Evolutionary conservation across 225 moss, liverwort and hornwort species (phyloP), one percentile per base, ranked within the genome.

Genomic region (Pleurozium schreberi): DNA sequence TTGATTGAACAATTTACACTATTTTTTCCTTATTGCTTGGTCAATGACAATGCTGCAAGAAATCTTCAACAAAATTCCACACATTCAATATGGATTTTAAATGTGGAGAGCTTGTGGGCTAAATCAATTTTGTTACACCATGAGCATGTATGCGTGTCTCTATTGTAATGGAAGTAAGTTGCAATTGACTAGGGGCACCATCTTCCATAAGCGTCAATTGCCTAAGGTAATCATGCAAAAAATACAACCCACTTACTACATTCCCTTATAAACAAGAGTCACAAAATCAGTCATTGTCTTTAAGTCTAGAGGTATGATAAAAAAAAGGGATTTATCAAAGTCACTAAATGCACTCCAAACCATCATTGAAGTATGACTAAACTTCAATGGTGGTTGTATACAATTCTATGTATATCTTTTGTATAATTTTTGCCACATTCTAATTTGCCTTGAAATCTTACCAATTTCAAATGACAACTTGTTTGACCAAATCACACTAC

Each of bases 21-120:
- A 70, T 70, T 70, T 70, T 12, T 21, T 70, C 9, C 3, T 28
- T 15, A 16, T 45, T 27, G 3, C 6, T 28, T 6, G 8, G 16
- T 16, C 3, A 16, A 16, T 1, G 1, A 73, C 0, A 0, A 45
- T 43, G 43, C 0, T 1, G 0, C 10, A 17, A 71, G 13, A 70
- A 14, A 70, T 42, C 5, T 40, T 42, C 42, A 5, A 70, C 13
- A 69, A 69, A 23, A 22, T 69, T 69, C 23, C 1, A n/a, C 40
- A 69, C 8, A 40, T 23, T 69, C 1, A 2, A 20, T 12, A 22
- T n/a, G 0, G 22, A 4, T 1, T 19, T 36, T 3, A 22, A 67
- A 20, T 67, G 6, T 4, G 0, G 2, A 67, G n/a, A n/a, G n/a
- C n/a, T n/a, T n/a, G n/a, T n/a, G 4, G 21, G 21, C 6, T 7